These are phyloP conservation scores for Coelastrella sp. DNA, from an alignment of 139 green algal species.

Conservation along the genomic window DNA sequence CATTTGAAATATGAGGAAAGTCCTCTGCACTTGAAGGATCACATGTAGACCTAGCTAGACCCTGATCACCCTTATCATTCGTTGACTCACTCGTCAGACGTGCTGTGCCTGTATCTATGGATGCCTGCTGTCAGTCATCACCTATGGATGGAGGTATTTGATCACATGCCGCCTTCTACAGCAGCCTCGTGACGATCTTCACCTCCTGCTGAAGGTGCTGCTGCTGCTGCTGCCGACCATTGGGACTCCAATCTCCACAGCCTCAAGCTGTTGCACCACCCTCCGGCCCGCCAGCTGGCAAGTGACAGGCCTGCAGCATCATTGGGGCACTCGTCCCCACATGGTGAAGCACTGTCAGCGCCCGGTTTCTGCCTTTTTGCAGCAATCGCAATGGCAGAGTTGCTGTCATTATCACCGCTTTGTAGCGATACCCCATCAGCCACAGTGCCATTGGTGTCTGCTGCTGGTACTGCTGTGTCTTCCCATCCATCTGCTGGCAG, in stretches of 20 bases:
- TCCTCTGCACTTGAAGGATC: too few relatives aligned
- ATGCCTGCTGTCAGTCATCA: too few relatives aligned
- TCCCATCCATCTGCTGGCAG: slow-evolving; percentile 24
- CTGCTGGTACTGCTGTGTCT: background rate
- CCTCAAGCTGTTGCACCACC: slow-evolving; percentile 50
- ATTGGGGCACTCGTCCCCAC: background rate
- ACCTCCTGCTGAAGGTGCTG: background rate
- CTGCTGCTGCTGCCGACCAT: slow-evolving; percentile 37
- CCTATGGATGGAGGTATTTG: too few relatives aligned
- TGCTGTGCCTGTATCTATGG: too few relatives aligned
- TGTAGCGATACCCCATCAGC: background rate
- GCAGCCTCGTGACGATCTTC: background rate
- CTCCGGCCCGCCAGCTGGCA: background rate
- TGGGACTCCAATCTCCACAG: slow-evolving; percentile 47
- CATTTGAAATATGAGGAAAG: too few relatives aligned
- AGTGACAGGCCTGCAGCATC: background rate
- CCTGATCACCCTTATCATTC: too few relatives aligned
- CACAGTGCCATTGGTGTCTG: background rate
- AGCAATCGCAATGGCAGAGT: too few relatives aligned
- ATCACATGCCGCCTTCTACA: background rate
- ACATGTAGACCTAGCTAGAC: too few relatives aligned
- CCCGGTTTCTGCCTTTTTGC: too few relatives aligned
- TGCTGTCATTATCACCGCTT: too few relatives aligned
- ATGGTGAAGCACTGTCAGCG: too few relatives aligned
- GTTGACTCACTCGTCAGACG: too few relatives aligned